Evolutionary conservation across 1,139 yeast genomes (phyloP).

Genomic region (Kodamaea derodonti): DNA sequence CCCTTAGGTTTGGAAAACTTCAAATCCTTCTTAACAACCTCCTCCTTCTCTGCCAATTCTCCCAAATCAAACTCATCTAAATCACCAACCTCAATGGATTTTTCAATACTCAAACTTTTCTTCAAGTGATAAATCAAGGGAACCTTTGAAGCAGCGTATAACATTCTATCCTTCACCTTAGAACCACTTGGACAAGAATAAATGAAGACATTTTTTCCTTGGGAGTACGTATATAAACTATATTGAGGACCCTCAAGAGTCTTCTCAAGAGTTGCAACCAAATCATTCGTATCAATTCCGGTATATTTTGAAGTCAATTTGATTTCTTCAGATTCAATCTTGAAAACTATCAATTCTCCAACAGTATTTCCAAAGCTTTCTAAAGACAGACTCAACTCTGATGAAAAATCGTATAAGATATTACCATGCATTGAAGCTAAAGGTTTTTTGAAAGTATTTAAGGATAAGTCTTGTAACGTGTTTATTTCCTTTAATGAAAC

Average conservation of each 20-base stretch:
- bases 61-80: constrained; percentile 55
- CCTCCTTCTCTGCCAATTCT: constrained; percentile 19
- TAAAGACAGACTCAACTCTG: constrained; percentile 21
- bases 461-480: constrained; percentile 28
- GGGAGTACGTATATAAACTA: constrained; percentile 46
- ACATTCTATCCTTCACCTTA: constrained; percentile 86
- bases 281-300: constrained; percentile 17
- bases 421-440: constrained; percentile 33
- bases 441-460: constrained; percentile 24
- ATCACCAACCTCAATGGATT: constrained; percentile 64
- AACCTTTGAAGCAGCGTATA: constrained; percentile 80
- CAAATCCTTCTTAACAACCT: constrained; percentile 17
- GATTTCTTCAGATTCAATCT: constrained; percentile 33
- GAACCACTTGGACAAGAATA: constrained; percentile 91
- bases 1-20: constrained; percentile 55
- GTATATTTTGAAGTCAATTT: constrained; percentile 15
- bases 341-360: constrained; percentile 26
- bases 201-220: constrained; percentile 49
- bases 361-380: constrained; percentile 7
- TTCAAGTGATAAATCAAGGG: constrained; percentile 57
- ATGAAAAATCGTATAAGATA: constrained; percentile 29
- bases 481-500: constrained; percentile 45
- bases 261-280: constrained; percentile 20
- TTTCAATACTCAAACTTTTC: constrained; percentile 21
- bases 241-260: constrained; percentile 39